Conservation (phyloP, 2,329 filamentous ascomycete species). For the Fusarium dlaminii region DNA sequence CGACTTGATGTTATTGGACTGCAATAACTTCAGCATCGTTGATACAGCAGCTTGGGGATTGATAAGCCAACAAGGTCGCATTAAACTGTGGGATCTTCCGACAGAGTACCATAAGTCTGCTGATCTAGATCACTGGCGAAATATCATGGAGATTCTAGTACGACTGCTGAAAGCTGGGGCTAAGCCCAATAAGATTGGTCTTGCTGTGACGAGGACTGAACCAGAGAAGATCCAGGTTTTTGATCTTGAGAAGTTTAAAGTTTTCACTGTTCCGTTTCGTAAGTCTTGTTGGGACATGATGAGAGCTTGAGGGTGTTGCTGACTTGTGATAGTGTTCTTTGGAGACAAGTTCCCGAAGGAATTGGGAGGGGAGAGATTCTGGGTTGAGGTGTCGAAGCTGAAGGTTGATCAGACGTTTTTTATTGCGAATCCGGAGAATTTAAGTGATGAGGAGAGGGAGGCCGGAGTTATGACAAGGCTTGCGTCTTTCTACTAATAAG, state of each 20-base stretch:
- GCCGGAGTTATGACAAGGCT: background rate
- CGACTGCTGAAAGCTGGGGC: background rate
- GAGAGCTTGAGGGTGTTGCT: fast-evolving
- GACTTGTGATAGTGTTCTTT: background rate
- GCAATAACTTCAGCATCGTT: background rate
- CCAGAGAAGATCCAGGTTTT: background rate
- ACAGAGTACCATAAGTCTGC: background rate
- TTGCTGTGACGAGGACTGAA: background rate
- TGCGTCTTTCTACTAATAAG: background rate
- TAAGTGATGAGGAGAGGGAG: background rate
- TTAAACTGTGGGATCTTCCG: background rate
- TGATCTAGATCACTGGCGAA: background rate
- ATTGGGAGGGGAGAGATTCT: background rate
- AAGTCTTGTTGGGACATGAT: fast-evolving
- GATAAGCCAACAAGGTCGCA: background rate
- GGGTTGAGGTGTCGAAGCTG: background rate
- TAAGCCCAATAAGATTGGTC: background rate
- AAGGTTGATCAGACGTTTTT: background rate
- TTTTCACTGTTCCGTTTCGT: background rate
- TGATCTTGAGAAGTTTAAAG: background rate
- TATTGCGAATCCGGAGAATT: background rate
- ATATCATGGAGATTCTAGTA: background rate
- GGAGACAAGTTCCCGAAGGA: background rate
- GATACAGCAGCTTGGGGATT: background rate
- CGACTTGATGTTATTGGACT: background rate